Percentiles rank a stretch among this genome's conserved stretches.
Conservation (phyloP, 1,139 yeast genomes). For the Torulaspora globosa region DNA sequence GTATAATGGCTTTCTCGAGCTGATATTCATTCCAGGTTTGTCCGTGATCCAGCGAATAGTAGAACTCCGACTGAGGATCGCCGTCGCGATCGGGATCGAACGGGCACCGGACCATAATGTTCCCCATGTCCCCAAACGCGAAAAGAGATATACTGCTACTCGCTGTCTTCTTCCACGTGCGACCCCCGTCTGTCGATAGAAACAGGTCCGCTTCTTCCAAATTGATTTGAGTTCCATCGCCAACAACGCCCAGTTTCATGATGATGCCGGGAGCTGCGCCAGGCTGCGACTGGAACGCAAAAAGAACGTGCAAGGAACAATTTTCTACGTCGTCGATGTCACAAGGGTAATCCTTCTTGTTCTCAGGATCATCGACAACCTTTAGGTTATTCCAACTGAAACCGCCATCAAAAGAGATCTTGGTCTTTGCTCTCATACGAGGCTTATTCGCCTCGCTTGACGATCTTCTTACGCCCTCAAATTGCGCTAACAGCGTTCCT, state of each 20-base stretch:
- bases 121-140: slow-evolving; percentile 79
- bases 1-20: slow-evolving; percentile 48
- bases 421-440: slow-evolving; percentile 35
- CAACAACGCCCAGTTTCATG: slow-evolving; percentile 55
- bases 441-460: not conserved
- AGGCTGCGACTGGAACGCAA: slow-evolving; percentile 35
- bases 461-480: not conserved
- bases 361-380: slow-evolving; percentile 42
- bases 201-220: slow-evolving; percentile 42
- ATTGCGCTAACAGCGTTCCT: slow-evolving; percentile 19
- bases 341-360: slow-evolving; percentile 51
- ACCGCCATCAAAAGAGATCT: slow-evolving; percentile 63
- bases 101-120: slow-evolving; percentile 58
- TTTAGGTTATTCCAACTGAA: slow-evolving; percentile 54
- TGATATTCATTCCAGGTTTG: slow-evolving; percentile 52
- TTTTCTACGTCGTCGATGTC: slow-evolving; percentile 60
- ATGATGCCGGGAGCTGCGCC: slow-evolving; percentile 73
- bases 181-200: slow-evolving; percentile 75
- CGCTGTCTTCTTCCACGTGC: slow-evolving; percentile 55
- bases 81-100: slow-evolving; percentile 32
- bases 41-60: slow-evolving; percentile 75
- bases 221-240: slow-evolving; percentile 37
- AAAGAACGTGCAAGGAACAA: slow-evolving; percentile 35
- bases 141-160: slow-evolving; percentile 53
- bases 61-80: slow-evolving; percentile 38